Evolutionary conservation across 305 asterid species (phyloP).

Genomic region (Fraxinus xanthoxyloides): DNA sequence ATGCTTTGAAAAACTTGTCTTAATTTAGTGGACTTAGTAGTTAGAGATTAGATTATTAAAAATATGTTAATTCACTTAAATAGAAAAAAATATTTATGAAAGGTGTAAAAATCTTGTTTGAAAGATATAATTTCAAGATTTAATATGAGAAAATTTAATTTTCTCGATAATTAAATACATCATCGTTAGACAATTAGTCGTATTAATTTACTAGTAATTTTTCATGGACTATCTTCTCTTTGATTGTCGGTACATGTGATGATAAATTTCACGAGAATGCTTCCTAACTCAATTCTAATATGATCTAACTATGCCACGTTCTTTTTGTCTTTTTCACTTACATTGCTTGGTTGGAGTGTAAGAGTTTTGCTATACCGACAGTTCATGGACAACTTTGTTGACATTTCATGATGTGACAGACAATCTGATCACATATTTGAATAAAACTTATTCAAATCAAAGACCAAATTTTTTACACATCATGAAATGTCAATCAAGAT

Average conservation of each 20-base stretch:
- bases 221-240: no score
- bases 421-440: no score
- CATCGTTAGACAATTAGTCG: no score
- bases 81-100: background rate
- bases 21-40: background rate
- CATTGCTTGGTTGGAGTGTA: background rate
- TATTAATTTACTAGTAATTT: no score
- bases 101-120: background rate
- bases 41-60: background rate
- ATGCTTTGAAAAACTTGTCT: background rate
- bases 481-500: no score
- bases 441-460: no score
- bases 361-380: no score
- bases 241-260: background rate
- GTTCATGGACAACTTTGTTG: no score
- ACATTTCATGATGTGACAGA: no score
- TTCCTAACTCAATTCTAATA: no score
- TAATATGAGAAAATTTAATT: background rate
- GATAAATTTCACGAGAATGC: background rate
- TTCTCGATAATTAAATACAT: background rate
- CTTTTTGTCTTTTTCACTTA: background rate
- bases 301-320: background rate
- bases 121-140: background rate
- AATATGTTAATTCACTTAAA: background rate
- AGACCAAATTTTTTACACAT: no score